Evolutionary conservation across 148 eudicot species (phyloP).

Genomic region (Rheum nobile): DNA sequence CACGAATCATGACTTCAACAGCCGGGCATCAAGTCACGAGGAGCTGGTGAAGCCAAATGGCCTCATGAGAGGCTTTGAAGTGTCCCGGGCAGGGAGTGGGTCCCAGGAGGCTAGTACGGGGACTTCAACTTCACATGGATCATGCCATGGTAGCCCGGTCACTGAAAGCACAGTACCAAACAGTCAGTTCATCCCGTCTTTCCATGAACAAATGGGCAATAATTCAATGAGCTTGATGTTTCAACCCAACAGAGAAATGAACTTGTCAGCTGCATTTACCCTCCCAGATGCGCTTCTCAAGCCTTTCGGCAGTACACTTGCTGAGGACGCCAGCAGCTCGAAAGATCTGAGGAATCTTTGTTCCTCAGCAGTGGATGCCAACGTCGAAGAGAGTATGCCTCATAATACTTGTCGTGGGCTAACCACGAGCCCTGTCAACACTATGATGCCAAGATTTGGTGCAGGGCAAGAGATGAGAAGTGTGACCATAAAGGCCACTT

Average conservation of each 20-base stretch:
- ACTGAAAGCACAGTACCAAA: slow-evolving; percentile 35
- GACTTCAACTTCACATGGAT: slow-evolving; percentile 69
- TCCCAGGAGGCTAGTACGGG: slow-evolving; percentile 67
- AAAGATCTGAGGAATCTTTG: slow-evolving; percentile 53
- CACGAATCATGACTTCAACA: slow-evolving; percentile 8
- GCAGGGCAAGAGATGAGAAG: slow-evolving; percentile 42
- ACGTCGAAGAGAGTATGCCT: slow-evolving; percentile 23
- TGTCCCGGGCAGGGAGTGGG: slow-evolving; percentile 39
- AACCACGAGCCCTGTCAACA: no score
- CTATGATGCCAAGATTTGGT: slow-evolving; percentile 19
- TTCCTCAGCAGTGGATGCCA: slow-evolving; percentile 18
- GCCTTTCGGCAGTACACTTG: slow-evolving; percentile 31
- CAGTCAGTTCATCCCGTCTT: slow-evolving; percentile 21
- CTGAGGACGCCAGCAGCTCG: slow-evolving; percentile 64
- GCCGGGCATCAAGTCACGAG: slow-evolving; percentile 15
- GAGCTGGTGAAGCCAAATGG: slow-evolving; percentile 27
- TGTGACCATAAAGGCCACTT: slow-evolving; percentile 65
- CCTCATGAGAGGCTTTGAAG: slow-evolving; percentile 15
- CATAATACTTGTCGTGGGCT: slow-evolving; percentile 5
- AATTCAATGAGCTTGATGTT: slow-evolving; percentile 14
- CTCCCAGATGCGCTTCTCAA: slow-evolving; percentile 28
- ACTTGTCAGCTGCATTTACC: slow-evolving; percentile 25
- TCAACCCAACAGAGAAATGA: slow-evolving; percentile 24
- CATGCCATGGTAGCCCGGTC: slow-evolving; percentile 53
- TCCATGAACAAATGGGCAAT: slow-evolving; percentile 23